Evolutionary conservation across 768 basidiomycete genomes (phyloP).

Genomic region (Amanita pseudoporphyria): DNA sequence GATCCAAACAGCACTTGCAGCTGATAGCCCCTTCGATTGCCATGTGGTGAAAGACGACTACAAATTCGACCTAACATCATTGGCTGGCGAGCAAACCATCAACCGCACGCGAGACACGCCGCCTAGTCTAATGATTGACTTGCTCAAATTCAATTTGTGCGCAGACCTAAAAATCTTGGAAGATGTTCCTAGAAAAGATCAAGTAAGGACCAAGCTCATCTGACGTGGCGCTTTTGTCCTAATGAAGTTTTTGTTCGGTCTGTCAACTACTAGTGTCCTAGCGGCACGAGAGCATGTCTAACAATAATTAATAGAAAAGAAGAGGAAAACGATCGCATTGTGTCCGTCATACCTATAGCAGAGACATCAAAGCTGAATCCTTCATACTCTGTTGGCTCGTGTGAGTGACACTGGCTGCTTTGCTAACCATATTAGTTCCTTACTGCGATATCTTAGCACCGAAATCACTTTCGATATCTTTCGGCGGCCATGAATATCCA

Average conservation of each 20-base stretch:
- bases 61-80: slow-evolving; percentile 51
- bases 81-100: slow-evolving; percentile 42
- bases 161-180: slow-evolving; percentile 39
- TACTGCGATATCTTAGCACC: slow-evolving; percentile 27
- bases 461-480: slow-evolving; percentile 42
- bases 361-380: slow-evolving; percentile 26
- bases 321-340: slow-evolving; percentile 46
- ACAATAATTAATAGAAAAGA: slow-evolving; percentile 55
- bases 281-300: slow-evolving; percentile 66
- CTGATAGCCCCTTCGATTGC: slow-evolving; percentile 48
- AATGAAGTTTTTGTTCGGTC: slow-evolving; percentile 1
- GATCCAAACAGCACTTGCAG: slow-evolving; percentile 17
- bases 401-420: slow-evolving; percentile 27
- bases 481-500: slow-evolving; percentile 58
- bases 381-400: slow-evolving; percentile 16
- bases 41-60: slow-evolving; percentile 26
- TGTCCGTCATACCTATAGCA: slow-evolving; percentile 70
- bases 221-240: slow-evolving; percentile 4
- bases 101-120: slow-evolving; percentile 46
- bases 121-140: slow-evolving; percentile 53
- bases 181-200: slow-evolving; percentile 45
- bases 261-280: slow-evolving; percentile 46
- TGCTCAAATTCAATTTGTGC: slow-evolving; percentile 61
- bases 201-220: slow-evolving; percentile 37
- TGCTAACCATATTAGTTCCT: slow-evolving; percentile 8